Evolutionary conservation across 345 rosid genomes (phyloP).

Genomic region (Populus davidiana): DNA sequence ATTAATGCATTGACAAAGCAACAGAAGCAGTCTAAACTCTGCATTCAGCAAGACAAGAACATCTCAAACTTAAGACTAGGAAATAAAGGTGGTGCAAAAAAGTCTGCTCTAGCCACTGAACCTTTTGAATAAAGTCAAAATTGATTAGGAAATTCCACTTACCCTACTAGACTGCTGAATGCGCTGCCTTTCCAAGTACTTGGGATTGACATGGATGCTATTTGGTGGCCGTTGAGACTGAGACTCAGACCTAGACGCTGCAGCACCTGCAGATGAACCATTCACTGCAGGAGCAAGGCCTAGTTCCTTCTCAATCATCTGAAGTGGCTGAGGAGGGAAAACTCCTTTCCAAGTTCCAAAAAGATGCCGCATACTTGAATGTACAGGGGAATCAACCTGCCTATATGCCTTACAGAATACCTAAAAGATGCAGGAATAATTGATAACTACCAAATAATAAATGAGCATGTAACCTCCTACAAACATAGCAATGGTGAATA

Average conservation of each 20-base stretch:
- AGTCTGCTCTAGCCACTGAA: no score
- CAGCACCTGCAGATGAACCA: constrained; percentile 58
- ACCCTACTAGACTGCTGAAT: constrained; percentile 88
- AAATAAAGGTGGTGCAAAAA: neutral
- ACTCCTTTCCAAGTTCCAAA: constrained; percentile 99
- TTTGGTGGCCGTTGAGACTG: constrained; percentile 70
- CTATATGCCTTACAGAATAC: constrained; percentile 86
- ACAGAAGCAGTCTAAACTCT: no score
- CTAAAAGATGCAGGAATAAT: constrained; percentile 33
- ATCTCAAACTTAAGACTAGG: neutral
- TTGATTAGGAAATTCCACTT: constrained; percentile 22
- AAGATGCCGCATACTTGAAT: constrained; percentile 87
- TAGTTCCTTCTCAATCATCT: constrained; percentile 83
- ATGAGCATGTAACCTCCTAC: neutral
- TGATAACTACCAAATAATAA: constrained; percentile 5
- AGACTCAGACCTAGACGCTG: constrained; percentile 60
- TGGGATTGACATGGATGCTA: constrained; percentile 98
- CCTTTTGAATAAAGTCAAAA: neutral
- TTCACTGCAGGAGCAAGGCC: constrained; percentile 64
- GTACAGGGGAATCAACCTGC: constrained; percentile 79
- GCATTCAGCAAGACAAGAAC: neutral
- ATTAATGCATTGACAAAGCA: no score
- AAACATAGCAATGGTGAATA: neutral
- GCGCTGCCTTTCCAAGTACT: constrained; percentile 89
- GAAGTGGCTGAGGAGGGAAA: constrained; percentile 75